phyloP scores from a whole-genome alignment of 1,284 basidiomycete genomes.

The Amylostereum areolatum region DNA sequence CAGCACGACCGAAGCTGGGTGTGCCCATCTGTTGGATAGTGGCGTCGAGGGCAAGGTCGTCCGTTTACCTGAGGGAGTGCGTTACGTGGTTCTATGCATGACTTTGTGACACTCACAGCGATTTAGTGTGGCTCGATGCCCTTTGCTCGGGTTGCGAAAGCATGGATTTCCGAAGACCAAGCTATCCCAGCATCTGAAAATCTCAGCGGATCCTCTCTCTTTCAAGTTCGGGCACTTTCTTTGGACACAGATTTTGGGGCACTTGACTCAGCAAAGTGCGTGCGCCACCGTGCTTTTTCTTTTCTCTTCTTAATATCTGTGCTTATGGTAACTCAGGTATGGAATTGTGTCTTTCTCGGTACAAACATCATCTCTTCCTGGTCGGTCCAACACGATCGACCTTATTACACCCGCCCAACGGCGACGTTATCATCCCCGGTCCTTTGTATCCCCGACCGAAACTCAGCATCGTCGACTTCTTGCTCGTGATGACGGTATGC shows the following conservation, averaged over 20 bases:
- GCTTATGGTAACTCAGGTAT: conserved; percentile 21
- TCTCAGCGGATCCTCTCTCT: conserved; percentile 21
- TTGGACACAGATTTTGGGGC: conserved; percentile 38
- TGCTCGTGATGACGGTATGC: not conserved
- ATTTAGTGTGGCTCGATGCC: conserved; percentile 40
- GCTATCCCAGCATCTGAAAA: conserved; percentile 29
- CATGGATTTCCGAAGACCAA: conserved; percentile 35
- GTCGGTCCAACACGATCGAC: not conserved
- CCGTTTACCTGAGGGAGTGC: conserved; percentile 41
- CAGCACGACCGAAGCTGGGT: conserved; percentile 20
- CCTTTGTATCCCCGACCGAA: not conserved
- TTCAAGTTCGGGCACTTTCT: conserved; percentile 32
- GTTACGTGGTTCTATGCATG: conserved; percentile 13
- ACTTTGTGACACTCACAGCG: not conserved
- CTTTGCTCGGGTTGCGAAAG: conserved; percentile 43
- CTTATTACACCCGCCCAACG: not conserved
- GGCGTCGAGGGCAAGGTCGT: conserved; percentile 46
- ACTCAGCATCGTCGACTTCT: not conserved
- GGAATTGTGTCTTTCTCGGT: conserved; percentile 7
- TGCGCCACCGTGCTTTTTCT: not conserved
- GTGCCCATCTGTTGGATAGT: conserved; percentile 37
- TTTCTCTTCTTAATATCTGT: conserved; percentile 18
- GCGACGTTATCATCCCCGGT: not conserved
- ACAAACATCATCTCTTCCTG: not conserved
- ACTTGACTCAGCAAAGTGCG: conserved; percentile 25